Percentiles rank a stretch among this genome's conserved stretches.
Conservation (phyloP, 1,284 basidiomycete genomes). For the Ceraceosorus guamensis region DNA sequence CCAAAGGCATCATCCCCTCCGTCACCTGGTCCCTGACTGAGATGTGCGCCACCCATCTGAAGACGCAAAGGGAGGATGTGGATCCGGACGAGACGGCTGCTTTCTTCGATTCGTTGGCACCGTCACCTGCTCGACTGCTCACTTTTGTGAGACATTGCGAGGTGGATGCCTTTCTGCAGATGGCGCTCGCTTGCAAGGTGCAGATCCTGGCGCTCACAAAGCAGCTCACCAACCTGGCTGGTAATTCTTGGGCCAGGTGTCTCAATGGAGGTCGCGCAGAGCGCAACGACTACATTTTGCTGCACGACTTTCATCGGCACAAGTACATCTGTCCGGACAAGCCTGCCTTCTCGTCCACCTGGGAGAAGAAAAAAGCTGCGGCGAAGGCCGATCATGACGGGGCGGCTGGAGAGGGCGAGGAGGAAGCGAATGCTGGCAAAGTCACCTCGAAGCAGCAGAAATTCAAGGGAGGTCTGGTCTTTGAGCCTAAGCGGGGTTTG, state of each 20-base stretch:
- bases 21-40: slow-evolving; percentile 92
- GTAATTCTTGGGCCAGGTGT: slow-evolving; percentile 72
- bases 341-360: slow-evolving; percentile 48
- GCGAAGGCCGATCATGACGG: slow-evolving; percentile 33
- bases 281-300: slow-evolving; percentile 95
- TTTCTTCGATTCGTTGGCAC: slow-evolving; percentile 79
- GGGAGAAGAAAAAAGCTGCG: slow-evolving; percentile 25
- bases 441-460: slow-evolving; percentile 62
- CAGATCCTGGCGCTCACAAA: slow-evolving; percentile 82
- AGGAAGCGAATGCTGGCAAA: slow-evolving; percentile 52
- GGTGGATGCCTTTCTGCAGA: slow-evolving; percentile 87
- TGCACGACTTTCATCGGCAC: slow-evolving; percentile 93
- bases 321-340: slow-evolving; percentile 98
- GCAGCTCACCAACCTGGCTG: slow-evolving; percentile 93
- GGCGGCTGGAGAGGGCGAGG: slow-evolving; percentile 7
- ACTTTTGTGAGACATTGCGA: slow-evolving; percentile 88
- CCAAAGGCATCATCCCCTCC: slow-evolving; percentile 70
- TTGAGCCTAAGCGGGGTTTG: slow-evolving; percentile 89
- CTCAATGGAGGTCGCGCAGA: slow-evolving; percentile 72
- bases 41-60: slow-evolving; percentile 71
- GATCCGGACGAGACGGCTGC: slow-evolving; percentile 87
- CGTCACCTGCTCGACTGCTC: slow-evolving; percentile 69
- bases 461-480: slow-evolving; percentile 96
- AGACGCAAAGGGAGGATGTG: slow-evolving; percentile 58
- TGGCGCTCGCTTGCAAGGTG: slow-evolving; percentile 85